Evolutionary conservation across 2,329 filamentous ascomycete genomes (phyloP).

Genomic region (Ceratocystis alfenasii): DNA sequence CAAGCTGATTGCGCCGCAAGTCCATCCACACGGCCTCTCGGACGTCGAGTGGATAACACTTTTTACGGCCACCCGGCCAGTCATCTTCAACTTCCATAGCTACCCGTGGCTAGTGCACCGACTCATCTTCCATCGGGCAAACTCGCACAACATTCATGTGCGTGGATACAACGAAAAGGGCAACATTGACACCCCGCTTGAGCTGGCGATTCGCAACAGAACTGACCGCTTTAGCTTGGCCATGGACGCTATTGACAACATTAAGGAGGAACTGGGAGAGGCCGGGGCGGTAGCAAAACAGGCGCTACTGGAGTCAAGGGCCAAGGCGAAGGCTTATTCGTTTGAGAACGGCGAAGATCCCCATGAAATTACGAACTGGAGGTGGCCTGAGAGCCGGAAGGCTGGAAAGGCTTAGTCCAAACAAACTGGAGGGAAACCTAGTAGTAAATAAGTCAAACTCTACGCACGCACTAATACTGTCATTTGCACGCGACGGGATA

Average conservation of each 20-base stretch:
- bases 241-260: conserved; percentile 62
- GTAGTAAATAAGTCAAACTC: too few relatives aligned
- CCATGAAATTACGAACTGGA: conserved; percentile 52
- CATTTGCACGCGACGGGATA: too few relatives aligned
- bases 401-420: too few relatives aligned
- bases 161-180: conserved; percentile 72
- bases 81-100: conserved; percentile 77
- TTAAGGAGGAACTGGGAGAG: conserved; percentile 48
- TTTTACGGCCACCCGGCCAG: conserved; percentile 59
- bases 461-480: too few relatives aligned
- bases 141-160: conserved; percentile 57
- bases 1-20: conserved; percentile 57
- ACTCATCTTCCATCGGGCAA: conserved; percentile 62
- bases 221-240: conserved; percentile 67
- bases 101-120: conserved; percentile 73
- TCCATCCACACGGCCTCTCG: conserved; percentile 62
- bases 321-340: conserved; percentile 50
- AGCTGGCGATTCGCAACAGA: conserved; percentile 65
- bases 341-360: conserved; percentile 62
- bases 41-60: conserved; percentile 54
- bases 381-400: conserved; percentile 42
- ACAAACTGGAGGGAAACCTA: too few relatives aligned
- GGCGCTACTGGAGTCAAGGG: conserved; percentile 51
- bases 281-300: conserved; percentile 51
- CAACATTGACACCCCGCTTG: conserved; percentile 70